These are phyloP conservation scores for Tulasnella sp. DNA, from an alignment of 768 basidiomycete species.

Conservation along the genomic window DNA sequence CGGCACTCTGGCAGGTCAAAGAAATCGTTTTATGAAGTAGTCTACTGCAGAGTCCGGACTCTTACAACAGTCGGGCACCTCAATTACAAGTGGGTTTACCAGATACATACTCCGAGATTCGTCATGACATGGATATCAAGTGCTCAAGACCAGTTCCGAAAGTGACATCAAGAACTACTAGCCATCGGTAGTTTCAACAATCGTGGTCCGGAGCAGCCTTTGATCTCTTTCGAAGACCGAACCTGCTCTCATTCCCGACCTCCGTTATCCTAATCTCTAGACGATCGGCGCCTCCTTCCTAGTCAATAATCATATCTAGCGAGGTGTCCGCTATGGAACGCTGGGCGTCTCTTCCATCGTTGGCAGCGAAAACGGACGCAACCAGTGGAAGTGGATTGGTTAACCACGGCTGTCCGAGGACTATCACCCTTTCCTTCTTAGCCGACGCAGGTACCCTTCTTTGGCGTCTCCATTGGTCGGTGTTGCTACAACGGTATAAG, in stretches of 20 bases:
- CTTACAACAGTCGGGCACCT: no score
- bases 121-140: no score
- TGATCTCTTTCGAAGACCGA: neutral
- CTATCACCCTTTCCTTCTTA: neutral
- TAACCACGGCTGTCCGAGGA: neutral
- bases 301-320: neutral
- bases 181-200: no score
- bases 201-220: neutral
- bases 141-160: no score
- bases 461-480: neutral
- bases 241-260: neutral
- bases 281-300: neutral
- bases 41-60: no score
- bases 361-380: neutral
- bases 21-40: no score
- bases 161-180: no score
- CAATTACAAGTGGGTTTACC: no score
- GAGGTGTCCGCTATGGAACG: neutral
- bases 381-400: neutral
- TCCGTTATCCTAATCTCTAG: neutral
- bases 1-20: no score
- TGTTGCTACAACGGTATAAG: neutral
- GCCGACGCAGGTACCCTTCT: neutral
- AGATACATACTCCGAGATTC: no score
- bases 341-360: neutral